phyloP scores from a whole-genome alignment of 768 basidiomycete species.

The Lentinula boryana region DNA sequence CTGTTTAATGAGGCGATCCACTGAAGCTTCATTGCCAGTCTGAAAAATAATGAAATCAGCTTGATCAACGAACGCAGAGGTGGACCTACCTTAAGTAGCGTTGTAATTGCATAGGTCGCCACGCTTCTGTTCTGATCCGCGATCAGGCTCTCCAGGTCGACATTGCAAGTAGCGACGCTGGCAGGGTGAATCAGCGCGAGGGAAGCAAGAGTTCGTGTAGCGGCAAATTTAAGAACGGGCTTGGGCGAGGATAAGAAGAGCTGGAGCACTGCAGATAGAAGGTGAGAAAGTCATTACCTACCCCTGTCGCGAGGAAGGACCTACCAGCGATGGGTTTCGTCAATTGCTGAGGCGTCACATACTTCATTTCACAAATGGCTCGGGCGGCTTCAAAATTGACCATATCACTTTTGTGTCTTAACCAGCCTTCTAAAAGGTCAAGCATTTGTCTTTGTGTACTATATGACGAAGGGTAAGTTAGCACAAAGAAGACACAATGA shows the following conservation, averaged over 20 bases:
- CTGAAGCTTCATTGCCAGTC: conserved; percentile 99
- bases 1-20: conserved; percentile 98
- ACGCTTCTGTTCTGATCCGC: conserved; percentile 93
- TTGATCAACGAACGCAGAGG: not conserved
- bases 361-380: conserved; percentile 94
- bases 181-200: conserved; percentile 83
- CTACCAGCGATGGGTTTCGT: conserved; percentile 84
- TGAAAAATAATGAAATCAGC: conserved; percentile 23
- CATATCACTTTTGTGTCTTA: conserved; percentile 99
- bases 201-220: conserved; percentile 88
- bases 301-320: conserved; percentile 16
- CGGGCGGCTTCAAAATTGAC: conserved; percentile 98
- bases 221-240: conserved; percentile 92
- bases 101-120: conserved; percentile 98
- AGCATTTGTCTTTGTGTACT: conserved; percentile 91
- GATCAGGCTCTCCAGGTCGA: conserved; percentile 95
- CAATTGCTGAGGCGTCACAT: conserved; percentile 70
- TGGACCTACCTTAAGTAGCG: conserved; percentile 77
- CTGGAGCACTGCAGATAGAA: conserved; percentile 63
- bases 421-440: conserved; percentile 89
- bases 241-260: conserved; percentile 96
- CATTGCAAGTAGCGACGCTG: conserved; percentile 87
- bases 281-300: conserved; percentile 7
- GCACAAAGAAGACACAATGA: conserved; percentile 2
- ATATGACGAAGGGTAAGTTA: not conserved